Evolutionary conservation across 2,329 filamentous ascomycete genomes (phyloP).

Genomic region (Fusarium vanettenii): DNA sequence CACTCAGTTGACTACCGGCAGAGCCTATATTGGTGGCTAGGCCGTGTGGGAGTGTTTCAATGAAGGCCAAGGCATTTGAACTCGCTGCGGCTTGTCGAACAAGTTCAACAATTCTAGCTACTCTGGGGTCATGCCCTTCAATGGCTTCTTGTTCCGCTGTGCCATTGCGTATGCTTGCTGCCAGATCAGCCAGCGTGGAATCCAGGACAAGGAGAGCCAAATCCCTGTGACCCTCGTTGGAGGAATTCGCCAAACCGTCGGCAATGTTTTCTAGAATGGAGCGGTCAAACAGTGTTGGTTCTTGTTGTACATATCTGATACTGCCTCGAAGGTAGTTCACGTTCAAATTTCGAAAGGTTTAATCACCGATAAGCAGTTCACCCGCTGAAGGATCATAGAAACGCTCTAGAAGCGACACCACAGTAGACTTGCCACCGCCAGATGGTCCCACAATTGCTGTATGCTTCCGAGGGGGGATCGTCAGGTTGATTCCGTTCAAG

Average conservation of each 20-base stretch:
- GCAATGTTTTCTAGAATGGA: conserved; percentile 62
- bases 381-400: conserved; percentile 66
- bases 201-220: neutral
- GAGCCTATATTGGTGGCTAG: conserved; percentile 58
- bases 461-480: conserved; percentile 57
- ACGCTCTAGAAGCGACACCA: conserved; percentile 63
- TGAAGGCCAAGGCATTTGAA: conserved; percentile 55
- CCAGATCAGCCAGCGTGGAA: neutral
- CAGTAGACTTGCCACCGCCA: conserved; percentile 66
- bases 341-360: conserved; percentile 58
- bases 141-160: neutral
- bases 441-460: conserved; percentile 68
- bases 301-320: conserved; percentile 56
- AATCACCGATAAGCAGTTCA: conserved; percentile 57
- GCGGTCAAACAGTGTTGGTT: conserved; percentile 54
- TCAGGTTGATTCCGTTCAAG: conserved; percentile 56
- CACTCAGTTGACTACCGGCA: conserved; percentile 65
- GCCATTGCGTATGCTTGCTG: neutral
- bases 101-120: neutral
- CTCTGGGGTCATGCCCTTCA: neutral
- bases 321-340: conserved; percentile 53
- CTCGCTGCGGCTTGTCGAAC: conserved; percentile 36
- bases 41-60: conserved; percentile 58
- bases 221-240: conserved; percentile 39
- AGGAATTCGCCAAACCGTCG: conserved; percentile 57